phyloP scores from a whole-genome alignment of 2,329 filamentous ascomycete genomes.

The Parastagonospora avenae region DNA sequence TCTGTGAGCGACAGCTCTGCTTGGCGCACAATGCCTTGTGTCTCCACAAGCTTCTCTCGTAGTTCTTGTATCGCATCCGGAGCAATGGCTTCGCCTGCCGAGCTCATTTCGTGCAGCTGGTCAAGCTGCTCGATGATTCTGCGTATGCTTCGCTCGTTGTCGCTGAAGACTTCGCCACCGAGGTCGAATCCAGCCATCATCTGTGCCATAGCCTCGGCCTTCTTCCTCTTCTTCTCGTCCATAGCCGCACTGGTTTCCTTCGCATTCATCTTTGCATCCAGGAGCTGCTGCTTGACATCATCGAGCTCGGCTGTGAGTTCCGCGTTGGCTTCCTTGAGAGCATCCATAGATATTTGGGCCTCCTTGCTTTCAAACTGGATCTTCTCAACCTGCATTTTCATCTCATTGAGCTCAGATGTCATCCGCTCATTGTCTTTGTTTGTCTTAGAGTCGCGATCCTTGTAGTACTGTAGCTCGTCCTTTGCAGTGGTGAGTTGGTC shows the following conservation, averaged over 20 bases:
- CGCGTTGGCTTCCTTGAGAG: slow-evolving; percentile 90
- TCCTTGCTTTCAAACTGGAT: slow-evolving; percentile 96
- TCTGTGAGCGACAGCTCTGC: slow-evolving; percentile 86
- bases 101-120: slow-evolving; percentile 74
- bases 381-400: slow-evolving; percentile 96
- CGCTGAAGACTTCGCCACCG: slow-evolving; percentile 88
- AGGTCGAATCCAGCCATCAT: slow-evolving; percentile 99
- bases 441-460: slow-evolving; percentile 81
- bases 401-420: slow-evolving; percentile 83
- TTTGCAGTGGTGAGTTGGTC: slow-evolving; percentile 80
- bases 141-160: slow-evolving; percentile 85
- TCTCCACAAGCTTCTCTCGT: slow-evolving; percentile 79
- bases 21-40: slow-evolving; percentile 89
- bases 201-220: slow-evolving; percentile 98
- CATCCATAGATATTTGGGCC: slow-evolving; percentile 96
- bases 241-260: slow-evolving; percentile 88
- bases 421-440: slow-evolving; percentile 91
- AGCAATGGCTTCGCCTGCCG: slow-evolving; percentile 76
- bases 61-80: slow-evolving; percentile 81
- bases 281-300: slow-evolving; percentile 92
- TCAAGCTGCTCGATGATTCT: slow-evolving; percentile 85
- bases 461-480: slow-evolving; percentile 83
- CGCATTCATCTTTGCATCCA: slow-evolving; percentile 95
- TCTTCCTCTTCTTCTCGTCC: slow-evolving; percentile 98
- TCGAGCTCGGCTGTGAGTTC: slow-evolving; percentile 92